Evolutionary conservation across 345 rosid genomes (phyloP).

Genomic region (Melaleuca quinquenervia): DNA sequence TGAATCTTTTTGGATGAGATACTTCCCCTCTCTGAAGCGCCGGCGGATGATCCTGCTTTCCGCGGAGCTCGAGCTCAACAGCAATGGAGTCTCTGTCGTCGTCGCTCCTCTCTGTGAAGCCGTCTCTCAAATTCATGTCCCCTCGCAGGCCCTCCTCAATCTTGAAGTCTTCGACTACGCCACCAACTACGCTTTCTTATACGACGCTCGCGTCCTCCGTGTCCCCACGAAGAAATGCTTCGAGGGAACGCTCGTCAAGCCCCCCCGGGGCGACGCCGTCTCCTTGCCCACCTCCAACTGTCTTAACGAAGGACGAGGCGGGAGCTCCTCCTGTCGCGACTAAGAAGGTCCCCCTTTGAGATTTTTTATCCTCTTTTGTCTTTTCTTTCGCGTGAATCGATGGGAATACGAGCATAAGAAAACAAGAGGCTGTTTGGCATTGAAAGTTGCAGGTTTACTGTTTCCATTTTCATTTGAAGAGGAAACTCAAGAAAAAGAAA

Average conservation of each 20-base stretch:
- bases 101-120: slow-evolving; percentile 6
- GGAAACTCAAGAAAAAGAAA: not conserved
- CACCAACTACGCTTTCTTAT: not conserved
- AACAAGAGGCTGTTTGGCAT: not conserved
- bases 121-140: slow-evolving; percentile 2
- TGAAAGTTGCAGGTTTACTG: not conserved
- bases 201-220: slow-evolving; percentile 1
- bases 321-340: slow-evolving; percentile 7
- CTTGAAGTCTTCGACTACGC: slow-evolving; percentile 15
- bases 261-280: slow-evolving; percentile 8
- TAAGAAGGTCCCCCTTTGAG: slow-evolving; percentile 31
- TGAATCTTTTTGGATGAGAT: not conserved
- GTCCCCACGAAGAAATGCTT: slow-evolving; percentile 1
- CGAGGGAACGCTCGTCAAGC: slow-evolving; percentile 6
- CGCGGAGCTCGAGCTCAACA: not conserved
- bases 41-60: not conserved
- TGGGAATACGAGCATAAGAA: not conserved
- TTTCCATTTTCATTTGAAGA: not conserved
- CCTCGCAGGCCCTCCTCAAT: not conserved
- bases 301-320: not conserved
- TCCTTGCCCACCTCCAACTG: not conserved
- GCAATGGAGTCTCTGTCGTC: slow-evolving; percentile 27
- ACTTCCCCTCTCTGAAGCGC: not conserved
- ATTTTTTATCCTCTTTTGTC: not conserved
- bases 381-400: not conserved